These are phyloP conservation scores for Cyberlindnera mississippiensis DNA, from an alignment of 805 yeast genomes.

Conservation along the genomic window DNA sequence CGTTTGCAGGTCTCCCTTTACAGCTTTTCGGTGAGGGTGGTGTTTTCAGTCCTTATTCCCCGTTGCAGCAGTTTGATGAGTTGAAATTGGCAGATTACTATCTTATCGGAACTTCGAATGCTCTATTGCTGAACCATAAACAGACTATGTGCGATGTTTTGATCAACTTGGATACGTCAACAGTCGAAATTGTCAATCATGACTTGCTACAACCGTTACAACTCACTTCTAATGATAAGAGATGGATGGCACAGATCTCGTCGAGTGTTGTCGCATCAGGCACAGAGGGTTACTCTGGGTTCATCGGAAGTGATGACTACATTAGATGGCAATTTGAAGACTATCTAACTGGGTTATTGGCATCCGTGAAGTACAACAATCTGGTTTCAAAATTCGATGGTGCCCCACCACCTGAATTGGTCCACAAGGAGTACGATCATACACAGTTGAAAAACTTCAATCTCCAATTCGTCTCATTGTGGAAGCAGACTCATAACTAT, in stretches of 20 bases:
- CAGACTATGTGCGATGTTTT: conserved; percentile 62
- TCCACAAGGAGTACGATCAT: conserved; percentile 27
- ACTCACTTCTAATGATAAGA: conserved; percentile 60
- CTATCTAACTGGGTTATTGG: conserved; percentile 70
- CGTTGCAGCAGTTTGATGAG: conserved; percentile 84
- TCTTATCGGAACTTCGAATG: conserved; percentile 84
- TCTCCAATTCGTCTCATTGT: conserved; percentile 41
- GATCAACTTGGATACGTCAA: conserved; percentile 56
- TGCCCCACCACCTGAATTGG: conserved; percentile 31
- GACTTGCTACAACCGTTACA: conserved; percentile 42
- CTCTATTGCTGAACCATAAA: conserved; percentile 66
- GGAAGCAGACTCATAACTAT: conserved; percentile 56
- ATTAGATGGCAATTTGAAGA: conserved; percentile 88
- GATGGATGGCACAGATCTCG: conserved; percentile 62
- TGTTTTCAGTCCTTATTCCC: conserved; percentile 89
- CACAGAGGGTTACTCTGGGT: conserved; percentile 41
- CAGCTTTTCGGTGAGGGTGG: conserved; percentile 84
- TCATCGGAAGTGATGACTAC: conserved; percentile 79
- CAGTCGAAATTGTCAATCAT: conserved; percentile 44
- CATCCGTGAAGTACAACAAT: conserved; percentile 66
- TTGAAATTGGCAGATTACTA: conserved; percentile 60
- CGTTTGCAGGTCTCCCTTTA: conserved; percentile 84
- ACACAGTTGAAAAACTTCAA: conserved; percentile 40
- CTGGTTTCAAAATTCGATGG: conserved; percentile 42
- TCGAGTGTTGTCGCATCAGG: conserved; percentile 36